Percentiles rank a stretch among this genome's conserved stretches.
phyloP scores from a whole-genome alignment of 192 early-diverging fungal species.

The Entophlyctis helioformis region DNA sequence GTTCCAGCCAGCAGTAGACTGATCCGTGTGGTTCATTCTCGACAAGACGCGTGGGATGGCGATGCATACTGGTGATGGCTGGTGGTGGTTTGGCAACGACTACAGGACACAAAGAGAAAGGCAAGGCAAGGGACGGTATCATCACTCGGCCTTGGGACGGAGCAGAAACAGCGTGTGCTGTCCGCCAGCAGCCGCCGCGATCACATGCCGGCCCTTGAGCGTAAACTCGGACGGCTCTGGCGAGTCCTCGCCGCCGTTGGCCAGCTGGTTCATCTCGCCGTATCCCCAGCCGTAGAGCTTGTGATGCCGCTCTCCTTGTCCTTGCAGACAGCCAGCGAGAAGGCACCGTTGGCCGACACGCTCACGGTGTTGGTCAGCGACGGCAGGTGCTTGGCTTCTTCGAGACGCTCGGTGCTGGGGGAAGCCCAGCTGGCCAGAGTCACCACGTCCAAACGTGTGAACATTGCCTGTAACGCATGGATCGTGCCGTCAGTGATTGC shows the following conservation, averaged over 20 bases:
- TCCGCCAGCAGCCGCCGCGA: conserved; percentile 62
- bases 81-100: too few relatives aligned
- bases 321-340: conserved; percentile 22
- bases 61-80: too few relatives aligned
- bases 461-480: conserved; percentile 30
- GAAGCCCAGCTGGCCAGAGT: conserved; percentile 72
- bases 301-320: conserved; percentile 6
- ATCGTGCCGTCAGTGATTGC: neutral
- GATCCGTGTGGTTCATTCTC: too few relatives aligned
- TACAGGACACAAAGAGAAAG: too few relatives aligned
- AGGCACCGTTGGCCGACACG: conserved; percentile 44
- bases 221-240: conserved; percentile 49
- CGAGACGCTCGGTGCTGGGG: conserved; percentile 17
- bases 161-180: conserved; percentile 63
- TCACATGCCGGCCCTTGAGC: conserved; percentile 50
- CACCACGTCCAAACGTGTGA: conserved; percentile 75
- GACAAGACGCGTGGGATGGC: too few relatives aligned
- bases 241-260: conserved; percentile 68
- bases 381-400: conserved; percentile 40
- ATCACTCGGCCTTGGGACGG: conserved; percentile 18
- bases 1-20: too few relatives aligned
- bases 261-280: conserved; percentile 72
- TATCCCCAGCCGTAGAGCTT: conserved; percentile 82
- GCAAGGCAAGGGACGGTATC: neutral
- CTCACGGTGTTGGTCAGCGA: conserved; percentile 21